Evolutionary conservation across 768 basidiomycete species (phyloP).

Genomic region (Floccularia luteovirens): DNA sequence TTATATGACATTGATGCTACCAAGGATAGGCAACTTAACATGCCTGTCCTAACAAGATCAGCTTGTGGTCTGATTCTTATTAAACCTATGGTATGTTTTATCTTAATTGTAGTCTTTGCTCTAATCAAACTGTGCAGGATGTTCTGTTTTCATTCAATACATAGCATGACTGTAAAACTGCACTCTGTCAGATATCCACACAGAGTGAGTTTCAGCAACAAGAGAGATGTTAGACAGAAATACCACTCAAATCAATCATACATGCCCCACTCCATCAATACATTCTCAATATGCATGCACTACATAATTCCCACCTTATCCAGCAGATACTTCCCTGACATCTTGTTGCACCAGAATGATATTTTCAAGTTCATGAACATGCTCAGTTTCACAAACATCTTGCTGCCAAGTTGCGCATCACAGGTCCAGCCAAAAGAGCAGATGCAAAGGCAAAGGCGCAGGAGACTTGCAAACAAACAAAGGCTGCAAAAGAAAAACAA

Average conservation of each 20-base stretch:
- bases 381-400: background rate
- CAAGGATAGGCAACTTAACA: background rate
- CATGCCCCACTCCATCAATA: constrained; percentile 9
- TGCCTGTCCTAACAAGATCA: background rate
- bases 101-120: background rate
- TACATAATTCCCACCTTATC: constrained; percentile 21
- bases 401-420: constrained; percentile 5
- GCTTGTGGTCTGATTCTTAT: background rate
- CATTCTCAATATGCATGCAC: constrained; percentile 20
- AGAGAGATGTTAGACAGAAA: constrained; percentile 6
- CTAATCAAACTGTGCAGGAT: background rate
- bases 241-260: constrained; percentile 2
- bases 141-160: constrained; percentile 6
- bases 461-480: constrained; percentile 8
- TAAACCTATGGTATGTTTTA: background rate
- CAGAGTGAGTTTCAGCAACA: constrained; percentile 1
- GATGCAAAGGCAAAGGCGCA: constrained; percentile 9
- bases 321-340: constrained; percentile 13
- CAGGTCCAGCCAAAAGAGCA: constrained; percentile 9
- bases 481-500: background rate
- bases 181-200: background rate
- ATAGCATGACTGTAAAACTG: constrained; percentile 6
- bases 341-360: constrained; percentile 10
- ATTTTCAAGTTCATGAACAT: constrained; percentile 4
- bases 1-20: background rate